These are phyloP conservation scores for Globisporangium heterothallicum DNA, from an alignment of 352 stramenopile genomes.

Conservation along the genomic window DNA sequence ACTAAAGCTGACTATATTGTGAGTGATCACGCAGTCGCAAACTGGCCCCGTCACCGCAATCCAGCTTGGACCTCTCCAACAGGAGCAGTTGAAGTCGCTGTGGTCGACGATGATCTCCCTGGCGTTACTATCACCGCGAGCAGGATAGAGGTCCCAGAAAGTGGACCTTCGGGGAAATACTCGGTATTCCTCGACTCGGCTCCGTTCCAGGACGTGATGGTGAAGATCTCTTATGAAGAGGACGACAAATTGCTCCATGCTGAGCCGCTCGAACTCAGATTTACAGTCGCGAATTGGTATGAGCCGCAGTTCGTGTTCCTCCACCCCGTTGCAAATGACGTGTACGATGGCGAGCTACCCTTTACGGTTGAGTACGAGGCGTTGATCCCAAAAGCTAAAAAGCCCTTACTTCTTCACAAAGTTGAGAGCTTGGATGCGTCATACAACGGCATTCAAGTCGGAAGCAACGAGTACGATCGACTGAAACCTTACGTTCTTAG, in stretches of 20 bases:
- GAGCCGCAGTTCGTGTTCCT: conserved; percentile 42
- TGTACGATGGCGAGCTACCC: conserved; percentile 44
- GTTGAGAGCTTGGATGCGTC: conserved; percentile 29
- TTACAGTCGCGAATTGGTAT: conserved; percentile 46
- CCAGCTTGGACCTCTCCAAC: conserved; percentile 26
- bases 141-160: conserved; percentile 39
- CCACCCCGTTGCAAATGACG: conserved; percentile 33
- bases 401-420: conserved; percentile 36
- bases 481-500: conserved; percentile 22
- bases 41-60: conserved; percentile 37
- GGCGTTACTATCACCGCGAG: conserved; percentile 46
- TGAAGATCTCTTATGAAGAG: conserved; percentile 40
- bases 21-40: conserved; percentile 11
- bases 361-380: conserved; percentile 49
- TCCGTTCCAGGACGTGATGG: conserved; percentile 34
- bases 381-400: conserved; percentile 44
- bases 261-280: conserved; percentile 36
- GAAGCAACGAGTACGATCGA: conserved; percentile 37
- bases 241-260: conserved; percentile 32
- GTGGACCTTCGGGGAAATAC: conserved; percentile 30
- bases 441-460: conserved; percentile 45
- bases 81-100: conserved; percentile 27
- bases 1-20: conserved; percentile 37
- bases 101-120: conserved; percentile 65
- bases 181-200: conserved; percentile 58